Conservation (phyloP, 805 yeast genomes). For the Yamadazyma tumulicola region DNA sequence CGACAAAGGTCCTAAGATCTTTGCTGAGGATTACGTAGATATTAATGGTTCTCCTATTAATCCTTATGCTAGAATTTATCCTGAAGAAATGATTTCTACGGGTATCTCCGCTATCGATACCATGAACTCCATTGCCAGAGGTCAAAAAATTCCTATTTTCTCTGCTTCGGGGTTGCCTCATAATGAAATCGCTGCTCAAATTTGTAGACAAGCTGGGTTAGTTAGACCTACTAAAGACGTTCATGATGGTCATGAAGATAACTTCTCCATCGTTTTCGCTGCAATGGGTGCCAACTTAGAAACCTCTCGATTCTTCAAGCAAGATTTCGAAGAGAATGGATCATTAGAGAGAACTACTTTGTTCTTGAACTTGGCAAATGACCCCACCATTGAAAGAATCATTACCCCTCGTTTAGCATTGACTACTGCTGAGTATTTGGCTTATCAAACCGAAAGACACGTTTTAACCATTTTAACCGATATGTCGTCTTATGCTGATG, state of each 20-base stretch:
- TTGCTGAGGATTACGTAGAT: conserved; percentile 97
- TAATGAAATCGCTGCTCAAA: conserved; percentile 99
- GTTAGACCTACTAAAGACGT: conserved; percentile 99
- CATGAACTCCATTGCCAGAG: conserved; percentile 99
- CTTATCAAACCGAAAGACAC: conserved; percentile 98
- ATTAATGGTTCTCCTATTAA: conserved; percentile 99
- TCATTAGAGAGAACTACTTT: conserved; percentile 96
- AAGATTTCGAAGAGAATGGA: conserved; percentile 99
- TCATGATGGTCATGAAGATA: conserved; percentile 99
- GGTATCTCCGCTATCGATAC: conserved; percentile 99
- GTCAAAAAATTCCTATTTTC: conserved; percentile 98
- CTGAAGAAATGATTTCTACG: conserved; percentile 99
- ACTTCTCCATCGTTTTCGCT: conserved; percentile 97
- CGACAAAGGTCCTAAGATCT: conserved; percentile 96
- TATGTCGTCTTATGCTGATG: conserved; percentile 99
- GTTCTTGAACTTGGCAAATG: conserved; percentile 96
- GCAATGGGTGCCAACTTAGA: conserved; percentile 99
- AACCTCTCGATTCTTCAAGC: conserved; percentile 97
- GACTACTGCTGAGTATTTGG: conserved; percentile 97
- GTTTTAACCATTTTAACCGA: conserved; percentile 97
- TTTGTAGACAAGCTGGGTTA: conserved; percentile 98
- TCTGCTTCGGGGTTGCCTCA: conserved; percentile 99
- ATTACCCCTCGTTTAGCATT: conserved; percentile 98
- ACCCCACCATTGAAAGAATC: conserved; percentile 99
- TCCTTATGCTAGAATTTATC: conserved; percentile 97